Evolutionary conservation across 768 basidiomycete species (phyloP).

Genomic region (Agrocybe praecox): DNA sequence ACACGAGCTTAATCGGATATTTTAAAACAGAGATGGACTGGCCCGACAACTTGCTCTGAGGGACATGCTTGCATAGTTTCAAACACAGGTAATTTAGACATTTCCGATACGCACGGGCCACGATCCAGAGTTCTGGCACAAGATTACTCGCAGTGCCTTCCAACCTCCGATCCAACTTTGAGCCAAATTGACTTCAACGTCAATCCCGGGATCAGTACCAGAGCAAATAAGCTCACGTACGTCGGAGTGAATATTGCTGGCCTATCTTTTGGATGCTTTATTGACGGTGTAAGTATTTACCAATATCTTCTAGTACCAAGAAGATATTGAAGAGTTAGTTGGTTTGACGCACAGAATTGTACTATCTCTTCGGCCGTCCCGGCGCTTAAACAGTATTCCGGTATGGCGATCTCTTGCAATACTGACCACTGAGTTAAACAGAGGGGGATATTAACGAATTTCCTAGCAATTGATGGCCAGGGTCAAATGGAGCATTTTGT

Average conservation of each 20-base stretch:
- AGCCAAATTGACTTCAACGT: slow-evolving; percentile 1
- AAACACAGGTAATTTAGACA: slow-evolving; percentile 1
- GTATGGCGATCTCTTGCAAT: slow-evolving; percentile 23
- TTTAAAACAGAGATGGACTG: slow-evolving; percentile 9
- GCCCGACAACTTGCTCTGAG: slow-evolving; percentile 11
- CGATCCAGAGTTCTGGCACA: too few relatives aligned
- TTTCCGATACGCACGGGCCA: background rate
- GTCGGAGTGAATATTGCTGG: slow-evolving; percentile 57
- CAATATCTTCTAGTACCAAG: background rate
- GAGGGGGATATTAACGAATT: too few relatives aligned
- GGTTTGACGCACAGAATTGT: slow-evolving; percentile 26
- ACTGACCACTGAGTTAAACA: too few relatives aligned
- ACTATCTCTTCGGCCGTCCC: slow-evolving; percentile 39
- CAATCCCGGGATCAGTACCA: background rate
- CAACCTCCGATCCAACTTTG: slow-evolving; percentile 6
- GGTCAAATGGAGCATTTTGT: slow-evolving; percentile 70
- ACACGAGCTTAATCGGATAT: too few relatives aligned
- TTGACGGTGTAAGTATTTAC: slow-evolving; percentile 34
- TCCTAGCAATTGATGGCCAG: slow-evolving; percentile 39
- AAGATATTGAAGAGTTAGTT: too few relatives aligned
- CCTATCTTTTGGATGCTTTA: slow-evolving; percentile 54
- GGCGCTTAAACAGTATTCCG: slow-evolving; percentile 46
- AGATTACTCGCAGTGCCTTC: slow-evolving; percentile 10
- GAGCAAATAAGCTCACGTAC: slow-evolving; percentile 34
- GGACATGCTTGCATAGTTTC: slow-evolving; percentile 12